Percentiles rank a stretch among this genome's conserved stretches.
Evolutionary conservation across 495 filamentous ascomycete genomes (phyloP).

Genomic region (Poronia punctata): DNA sequence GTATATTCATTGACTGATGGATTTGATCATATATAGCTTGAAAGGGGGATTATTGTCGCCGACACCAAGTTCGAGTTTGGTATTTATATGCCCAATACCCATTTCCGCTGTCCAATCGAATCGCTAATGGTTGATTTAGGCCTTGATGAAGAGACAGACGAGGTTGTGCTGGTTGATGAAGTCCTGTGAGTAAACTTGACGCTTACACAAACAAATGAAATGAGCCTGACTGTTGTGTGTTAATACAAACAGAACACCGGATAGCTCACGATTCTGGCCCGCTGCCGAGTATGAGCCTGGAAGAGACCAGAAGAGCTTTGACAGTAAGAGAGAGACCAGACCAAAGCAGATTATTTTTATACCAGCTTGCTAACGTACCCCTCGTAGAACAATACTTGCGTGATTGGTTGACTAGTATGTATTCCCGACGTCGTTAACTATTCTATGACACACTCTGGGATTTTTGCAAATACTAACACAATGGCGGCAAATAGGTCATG

Average conservation of each 20-base stretch:
- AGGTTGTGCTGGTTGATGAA: constrained; percentile 84
- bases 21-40: constrained; percentile 1
- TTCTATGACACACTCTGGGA: neutral
- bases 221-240: constrained; percentile 1
- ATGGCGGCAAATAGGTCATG: constrained; percentile 67
- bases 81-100: constrained; percentile 3
- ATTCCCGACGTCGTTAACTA: constrained; percentile 38
- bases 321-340: neutral
- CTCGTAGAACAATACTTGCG: constrained; percentile 71
- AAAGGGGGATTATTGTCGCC: constrained; percentile 31
- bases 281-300: constrained; percentile 55
- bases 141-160: constrained; percentile 65
- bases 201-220: constrained; percentile 15
- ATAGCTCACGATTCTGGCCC: constrained; percentile 86
- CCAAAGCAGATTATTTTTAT: constrained; percentile 52
- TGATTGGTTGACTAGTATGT: constrained; percentile 71
- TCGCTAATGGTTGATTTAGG: constrained; percentile 2
- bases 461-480: constrained; percentile 63
- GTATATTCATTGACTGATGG: neutral
- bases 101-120: neutral
- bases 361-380: neutral
- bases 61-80: constrained; percentile 52
- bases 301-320: constrained; percentile 65
- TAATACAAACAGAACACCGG: constrained; percentile 32
- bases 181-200: constrained; percentile 50